Evolutionary conservation across 176 grass and related monocot species (phyloP).

Genomic region (barley (Hordeum vulgare)): MorexV3_pseudomolecules_assembly NC_058518.1:150297149-150297648

Average conservation of each 20-base stretch:
- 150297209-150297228: not conserved
- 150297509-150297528: not conserved
- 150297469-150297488: not conserved
- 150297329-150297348: not conserved
- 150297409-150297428: too few species aligned
- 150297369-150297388: not conserved
- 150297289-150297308: not conserved
- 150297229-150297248: not conserved
- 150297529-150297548: slow-evolving; percentile 34
- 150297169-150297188: not conserved
- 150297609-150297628: slow-evolving; percentile 67
- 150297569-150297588: slow-evolving; percentile 76
- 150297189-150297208: not conserved
- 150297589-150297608: slow-evolving; percentile 64
- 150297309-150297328: not conserved
- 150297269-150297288: slow-evolving; percentile 3
- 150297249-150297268: not conserved
- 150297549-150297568: slow-evolving; percentile 62
- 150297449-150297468: not conserved
- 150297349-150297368: not conserved
- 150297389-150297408: too few species aligned
- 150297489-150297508: not conserved
- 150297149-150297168: not conserved
- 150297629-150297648: slow-evolving; percentile 74
- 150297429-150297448: too few species aligned